A percentile compares a stretch with the other conserved stretches of the same genome.
Conservation (phyloP, 768 basidiomycete genomes). For the Amanita exitialis region DNA sequence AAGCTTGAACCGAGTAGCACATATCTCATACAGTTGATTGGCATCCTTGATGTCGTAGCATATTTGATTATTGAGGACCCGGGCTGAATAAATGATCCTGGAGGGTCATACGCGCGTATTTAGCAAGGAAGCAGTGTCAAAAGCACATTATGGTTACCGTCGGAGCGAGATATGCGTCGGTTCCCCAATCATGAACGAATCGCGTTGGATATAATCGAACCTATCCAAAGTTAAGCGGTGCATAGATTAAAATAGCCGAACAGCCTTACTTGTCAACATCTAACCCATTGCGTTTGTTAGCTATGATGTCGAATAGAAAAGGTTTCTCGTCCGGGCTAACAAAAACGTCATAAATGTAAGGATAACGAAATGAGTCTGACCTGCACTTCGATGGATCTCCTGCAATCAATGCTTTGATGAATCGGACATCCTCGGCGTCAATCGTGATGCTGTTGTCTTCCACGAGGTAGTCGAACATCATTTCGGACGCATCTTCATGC, state of each 20-base stretch:
- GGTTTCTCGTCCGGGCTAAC: conserved; percentile 42
- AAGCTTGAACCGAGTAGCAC: conserved; percentile 64
- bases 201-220: conserved; percentile 76
- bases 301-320: conserved; percentile 79
- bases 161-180: conserved; percentile 38
- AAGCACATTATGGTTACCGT: conserved; percentile 24
- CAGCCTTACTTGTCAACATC: conserved; percentile 76
- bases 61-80: conserved; percentile 66
- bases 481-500: conserved; percentile 72
- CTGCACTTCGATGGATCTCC: conserved; percentile 44
- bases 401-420: conserved; percentile 74
- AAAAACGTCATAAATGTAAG: not conserved
- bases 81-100: conserved; percentile 65
- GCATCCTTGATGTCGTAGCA: conserved; percentile 80
- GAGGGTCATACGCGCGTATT: not conserved
- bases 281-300: conserved; percentile 72
- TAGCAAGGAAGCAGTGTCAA: not conserved
- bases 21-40: conserved; percentile 67
- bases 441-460: conserved; percentile 44
- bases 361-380: conserved; percentile 20
- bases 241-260: not conserved
- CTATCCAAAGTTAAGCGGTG: conserved; percentile 22
- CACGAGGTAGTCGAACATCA: conserved; percentile 72
- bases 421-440: conserved; percentile 33
- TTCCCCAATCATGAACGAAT: conserved; percentile 64